Conservation (phyloP, 345 rosid genomes). For the Conringia planisiliqua region DNA sequence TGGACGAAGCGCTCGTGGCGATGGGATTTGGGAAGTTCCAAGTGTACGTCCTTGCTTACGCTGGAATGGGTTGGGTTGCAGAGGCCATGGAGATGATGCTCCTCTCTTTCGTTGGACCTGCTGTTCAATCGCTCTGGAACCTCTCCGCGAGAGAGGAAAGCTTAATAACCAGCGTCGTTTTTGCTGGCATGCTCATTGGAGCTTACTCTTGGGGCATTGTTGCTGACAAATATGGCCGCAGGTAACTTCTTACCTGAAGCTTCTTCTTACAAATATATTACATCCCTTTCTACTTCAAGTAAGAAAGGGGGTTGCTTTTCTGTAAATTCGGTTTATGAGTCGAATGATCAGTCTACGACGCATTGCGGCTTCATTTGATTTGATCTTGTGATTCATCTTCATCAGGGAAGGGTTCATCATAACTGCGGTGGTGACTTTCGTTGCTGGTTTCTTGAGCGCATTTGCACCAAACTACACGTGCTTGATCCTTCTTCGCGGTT, state of each 20-base stretch:
- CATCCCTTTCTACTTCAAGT: not conserved
- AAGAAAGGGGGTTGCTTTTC: not conserved
- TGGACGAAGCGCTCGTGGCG: slow-evolving; percentile 80
- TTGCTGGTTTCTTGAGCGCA: slow-evolving; percentile 78
- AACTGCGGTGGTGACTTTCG: slow-evolving; percentile 70
- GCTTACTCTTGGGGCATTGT: slow-evolving; percentile 88
- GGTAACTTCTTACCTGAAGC: slow-evolving; percentile 37
- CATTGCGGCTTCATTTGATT: slow-evolving; percentile 9
- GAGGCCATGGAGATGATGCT: slow-evolving; percentile 99
- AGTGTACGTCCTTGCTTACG: slow-evolving; percentile 60
- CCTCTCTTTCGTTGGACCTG: slow-evolving; percentile 83
- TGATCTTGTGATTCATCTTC: slow-evolving; percentile 17
- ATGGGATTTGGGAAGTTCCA: slow-evolving; percentile 91
- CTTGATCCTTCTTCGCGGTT: slow-evolving; percentile 56
- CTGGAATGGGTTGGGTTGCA: slow-evolving; percentile 89
- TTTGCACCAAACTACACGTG: slow-evolving; percentile 63
- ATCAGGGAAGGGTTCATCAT: slow-evolving; percentile 85
- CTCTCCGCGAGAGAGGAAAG: slow-evolving; percentile 74
- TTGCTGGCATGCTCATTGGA: slow-evolving; percentile 86
- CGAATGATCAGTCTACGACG: not conserved
- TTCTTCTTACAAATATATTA: not conserved
- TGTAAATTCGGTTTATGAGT: not conserved
- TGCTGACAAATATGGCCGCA: slow-evolving; percentile 81
- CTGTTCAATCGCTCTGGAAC: slow-evolving; percentile 64
- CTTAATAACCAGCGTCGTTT: slow-evolving; percentile 68